A percentile compares a stretch with the other conserved stretches of the same genome.
Conservation (phyloP, 148 eudicot genomes). For the Spergularia bocconei region DNA sequence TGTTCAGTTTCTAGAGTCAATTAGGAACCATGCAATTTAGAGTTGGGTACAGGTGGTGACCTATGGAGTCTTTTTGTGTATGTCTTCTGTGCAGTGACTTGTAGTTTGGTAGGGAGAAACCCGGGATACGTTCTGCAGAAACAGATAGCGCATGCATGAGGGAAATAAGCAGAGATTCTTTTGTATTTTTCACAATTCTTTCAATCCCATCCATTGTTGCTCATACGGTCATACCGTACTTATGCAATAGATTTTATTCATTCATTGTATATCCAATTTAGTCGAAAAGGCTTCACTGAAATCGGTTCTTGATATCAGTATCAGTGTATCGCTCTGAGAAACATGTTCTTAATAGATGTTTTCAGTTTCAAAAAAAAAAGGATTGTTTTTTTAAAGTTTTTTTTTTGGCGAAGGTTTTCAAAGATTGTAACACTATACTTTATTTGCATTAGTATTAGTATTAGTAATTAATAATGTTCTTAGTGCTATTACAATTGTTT, state of each 20-base stretch:
- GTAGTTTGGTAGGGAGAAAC: constrained; percentile 7
- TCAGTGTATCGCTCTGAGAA: no score
- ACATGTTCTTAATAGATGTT: no score
- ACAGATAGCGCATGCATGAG: constrained; percentile 22
- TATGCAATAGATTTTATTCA: constrained; percentile 30
- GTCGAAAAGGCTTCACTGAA: no score
- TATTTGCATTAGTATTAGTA: no score
- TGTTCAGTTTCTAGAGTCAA: constrained; percentile 89
- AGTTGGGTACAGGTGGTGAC: not conserved
- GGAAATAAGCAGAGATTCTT: constrained; percentile 38
- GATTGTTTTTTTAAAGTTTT: no score
- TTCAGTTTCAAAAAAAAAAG: no score
- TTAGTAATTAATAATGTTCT: no score
- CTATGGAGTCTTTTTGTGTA: not conserved
- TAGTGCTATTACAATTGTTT: no score
- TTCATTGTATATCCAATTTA: constrained; percentile 18
- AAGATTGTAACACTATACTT: no score
- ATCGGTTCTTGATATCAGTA: no score
- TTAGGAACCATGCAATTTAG: constrained; percentile 39
- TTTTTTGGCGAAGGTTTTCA: no score
- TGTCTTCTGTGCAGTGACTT: constrained; percentile 20
- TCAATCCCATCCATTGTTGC: constrained; percentile 14
- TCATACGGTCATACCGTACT: constrained; percentile 10
- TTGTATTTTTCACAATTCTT: constrained; percentile 34
- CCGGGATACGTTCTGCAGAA: constrained; percentile 12